Percentiles rank a stretch among this genome's conserved stretches.
Conservation (phyloP, 768 basidiomycete species). For the Phaeotremella fagi region DNA sequence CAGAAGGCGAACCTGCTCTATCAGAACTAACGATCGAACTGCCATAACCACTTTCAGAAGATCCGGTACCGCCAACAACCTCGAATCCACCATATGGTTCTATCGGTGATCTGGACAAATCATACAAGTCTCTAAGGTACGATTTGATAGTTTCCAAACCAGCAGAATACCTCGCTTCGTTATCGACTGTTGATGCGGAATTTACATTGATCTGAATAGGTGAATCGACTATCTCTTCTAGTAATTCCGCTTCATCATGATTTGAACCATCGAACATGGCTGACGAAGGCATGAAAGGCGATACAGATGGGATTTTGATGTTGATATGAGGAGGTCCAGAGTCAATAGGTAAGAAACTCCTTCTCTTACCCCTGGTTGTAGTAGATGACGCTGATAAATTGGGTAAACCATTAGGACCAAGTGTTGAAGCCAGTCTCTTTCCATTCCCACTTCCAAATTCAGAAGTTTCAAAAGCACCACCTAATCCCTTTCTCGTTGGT, state of each 20-base stretch:
- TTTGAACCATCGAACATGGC: slow-evolving; percentile 3
- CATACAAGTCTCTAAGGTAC: slow-evolving; percentile 92
- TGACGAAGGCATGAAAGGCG: slow-evolving; percentile 55
- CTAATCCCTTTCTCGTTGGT: slow-evolving; percentile 11
- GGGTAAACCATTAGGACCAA: slow-evolving; percentile 12
- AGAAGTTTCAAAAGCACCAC: slow-evolving; percentile 7
- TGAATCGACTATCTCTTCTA: neutral
- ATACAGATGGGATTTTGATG: slow-evolving; percentile 62
- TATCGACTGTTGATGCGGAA: slow-evolving; percentile 1
- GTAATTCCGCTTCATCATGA: neutral
- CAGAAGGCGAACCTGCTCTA: slow-evolving; percentile 15
- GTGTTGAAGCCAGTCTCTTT: neutral
- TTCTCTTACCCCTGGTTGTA: slow-evolving; percentile 60
- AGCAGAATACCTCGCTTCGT: slow-evolving; percentile 30
- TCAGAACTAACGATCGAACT: slow-evolving; percentile 11
- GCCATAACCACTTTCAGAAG: slow-evolving; percentile 1
- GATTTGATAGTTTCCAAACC: slow-evolving; percentile 90
- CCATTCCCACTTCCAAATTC: slow-evolving; percentile 32
- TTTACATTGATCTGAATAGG: neutral
- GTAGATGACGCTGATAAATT: slow-evolving; percentile 7
- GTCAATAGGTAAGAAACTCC: slow-evolving; percentile 82
- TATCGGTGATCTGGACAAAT: slow-evolving; percentile 70
- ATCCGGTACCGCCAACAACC: slow-evolving; percentile 8
- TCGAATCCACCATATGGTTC: slow-evolving; percentile 40
- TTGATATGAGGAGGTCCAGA: slow-evolving; percentile 59